A percentile compares a stretch with the other conserved stretches of the same genome.
Evolutionary conservation across 495 filamentous ascomycete species (phyloP).

Genomic region (Aspergillus saccharolyticus): DNA sequence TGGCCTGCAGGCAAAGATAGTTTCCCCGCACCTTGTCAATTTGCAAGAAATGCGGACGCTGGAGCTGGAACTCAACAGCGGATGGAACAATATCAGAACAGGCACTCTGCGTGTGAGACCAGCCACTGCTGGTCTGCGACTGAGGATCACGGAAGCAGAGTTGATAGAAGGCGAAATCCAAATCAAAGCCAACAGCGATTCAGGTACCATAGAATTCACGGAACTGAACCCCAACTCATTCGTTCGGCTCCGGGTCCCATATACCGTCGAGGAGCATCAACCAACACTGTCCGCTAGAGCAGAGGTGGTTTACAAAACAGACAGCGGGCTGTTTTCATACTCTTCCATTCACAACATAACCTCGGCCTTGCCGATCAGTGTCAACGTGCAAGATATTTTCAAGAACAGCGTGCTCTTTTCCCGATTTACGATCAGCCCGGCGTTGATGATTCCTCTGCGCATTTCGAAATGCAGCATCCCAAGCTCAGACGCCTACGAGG

Average conservation of each 20-base stretch:
- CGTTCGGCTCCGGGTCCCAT: slow-evolving; percentile 66
- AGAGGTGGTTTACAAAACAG: slow-evolving; percentile 74
- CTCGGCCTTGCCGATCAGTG: slow-evolving; percentile 75
- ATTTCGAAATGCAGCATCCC: slow-evolving; percentile 66
- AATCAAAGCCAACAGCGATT: slow-evolving; percentile 52
- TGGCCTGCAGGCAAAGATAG: slow-evolving; percentile 46
- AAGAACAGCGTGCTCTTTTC: slow-evolving; percentile 78
- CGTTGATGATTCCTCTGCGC: slow-evolving; percentile 66
- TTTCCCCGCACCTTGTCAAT: slow-evolving; percentile 49
- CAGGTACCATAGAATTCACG: slow-evolving; percentile 63
- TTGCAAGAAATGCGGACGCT: slow-evolving; percentile 71
- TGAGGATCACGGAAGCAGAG: slow-evolving; percentile 68
- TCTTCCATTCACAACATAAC: slow-evolving; percentile 55
- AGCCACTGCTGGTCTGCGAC: slow-evolving; percentile 79
- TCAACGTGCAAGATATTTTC: slow-evolving; percentile 97
- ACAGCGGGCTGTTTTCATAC: slow-evolving; percentile 66
- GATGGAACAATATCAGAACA: slow-evolving; percentile 67
- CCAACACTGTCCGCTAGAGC: slow-evolving; percentile 66
- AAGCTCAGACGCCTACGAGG: slow-evolving; percentile 62
- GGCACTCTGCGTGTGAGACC: slow-evolving; percentile 71
- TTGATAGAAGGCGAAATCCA: slow-evolving; percentile 51
- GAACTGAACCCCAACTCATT: slow-evolving; percentile 45
- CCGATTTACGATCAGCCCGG: slow-evolving; percentile 80
- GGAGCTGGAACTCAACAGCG: slow-evolving; percentile 67
- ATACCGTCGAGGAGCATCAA: slow-evolving; percentile 75